phyloP scores from a whole-genome alignment of 176 grass and related monocot species.

The Themeda triandra region DNA sequence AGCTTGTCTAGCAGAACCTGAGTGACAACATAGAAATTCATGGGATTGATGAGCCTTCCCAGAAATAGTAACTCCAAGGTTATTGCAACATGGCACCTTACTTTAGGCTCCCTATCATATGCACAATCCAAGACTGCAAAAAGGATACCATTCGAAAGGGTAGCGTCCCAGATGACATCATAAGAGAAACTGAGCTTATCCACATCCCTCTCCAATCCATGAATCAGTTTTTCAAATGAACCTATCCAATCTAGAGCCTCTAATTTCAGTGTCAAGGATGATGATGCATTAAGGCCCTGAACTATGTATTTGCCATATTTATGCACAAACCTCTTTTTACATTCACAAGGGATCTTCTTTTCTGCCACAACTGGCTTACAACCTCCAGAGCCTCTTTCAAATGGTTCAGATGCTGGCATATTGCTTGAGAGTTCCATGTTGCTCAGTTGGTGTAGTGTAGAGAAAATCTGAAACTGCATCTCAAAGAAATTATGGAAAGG shows the following conservation, averaged over 20 bases:
- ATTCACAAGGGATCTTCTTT: conserved; percentile 35
- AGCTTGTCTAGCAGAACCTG: conserved; percentile 90
- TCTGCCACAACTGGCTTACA: conserved; percentile 26
- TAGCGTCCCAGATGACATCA: conserved; percentile 46
- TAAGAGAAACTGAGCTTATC: conserved; percentile 33
- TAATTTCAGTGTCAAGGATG: conserved; percentile 64
- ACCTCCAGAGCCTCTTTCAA: conserved; percentile 22
- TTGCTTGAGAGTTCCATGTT: conserved; percentile 66
- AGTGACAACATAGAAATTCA: conserved; percentile 52
- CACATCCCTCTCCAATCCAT: conserved; percentile 40
- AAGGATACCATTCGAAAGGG: conserved; percentile 55
- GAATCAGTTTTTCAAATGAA: conserved; percentile 46
- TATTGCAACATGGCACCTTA: conserved; percentile 82
- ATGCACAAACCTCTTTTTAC: conserved; percentile 49
- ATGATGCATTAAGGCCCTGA: conserved; percentile 57
- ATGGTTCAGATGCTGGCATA: conserved; percentile 40
- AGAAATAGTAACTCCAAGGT: conserved; percentile 72
- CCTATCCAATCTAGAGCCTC: conserved; percentile 82
- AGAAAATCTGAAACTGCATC: conserved; percentile 82
- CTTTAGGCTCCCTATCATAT: conserved; percentile 82
- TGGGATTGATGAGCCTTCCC: conserved; percentile 64
- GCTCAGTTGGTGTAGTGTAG: conserved; percentile 67
- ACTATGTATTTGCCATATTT: conserved; percentile 60
- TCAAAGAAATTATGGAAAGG: conserved; percentile 69
- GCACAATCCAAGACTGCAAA: conserved; percentile 75